Percentiles rank a stretch among this genome's conserved stretches.
phyloP scores from a whole-genome alignment of 768 basidiomycete genomes.

The Suillus ampliporus region DNA sequence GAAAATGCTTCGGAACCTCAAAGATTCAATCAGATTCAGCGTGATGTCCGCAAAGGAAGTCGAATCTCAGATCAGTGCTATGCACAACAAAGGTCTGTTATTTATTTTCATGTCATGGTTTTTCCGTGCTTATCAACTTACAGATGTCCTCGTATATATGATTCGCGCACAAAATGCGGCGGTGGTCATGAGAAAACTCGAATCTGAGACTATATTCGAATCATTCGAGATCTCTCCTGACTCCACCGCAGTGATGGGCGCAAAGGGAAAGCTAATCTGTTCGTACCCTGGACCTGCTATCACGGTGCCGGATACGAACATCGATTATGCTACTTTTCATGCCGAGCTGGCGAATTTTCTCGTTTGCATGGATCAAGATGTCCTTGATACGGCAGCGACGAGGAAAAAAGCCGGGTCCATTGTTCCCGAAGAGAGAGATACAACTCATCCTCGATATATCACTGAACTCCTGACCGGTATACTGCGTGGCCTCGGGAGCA shows the following conservation, averaged over 20 bases:
- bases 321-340: constrained; percentile 37
- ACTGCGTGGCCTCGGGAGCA: constrained; percentile 43
- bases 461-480: constrained; percentile 54
- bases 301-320: constrained; percentile 35
- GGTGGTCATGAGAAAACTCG: constrained; percentile 43
- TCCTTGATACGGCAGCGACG: constrained; percentile 36
- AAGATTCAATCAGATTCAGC: constrained; percentile 5
- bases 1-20: constrained; percentile 38
- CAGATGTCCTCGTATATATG: constrained; percentile 45
- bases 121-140: not conserved
- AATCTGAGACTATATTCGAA: constrained; percentile 43
- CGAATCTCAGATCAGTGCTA: constrained; percentile 21
- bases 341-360: constrained; percentile 46
- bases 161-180: constrained; percentile 56
- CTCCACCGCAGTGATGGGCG: constrained; percentile 40
- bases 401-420: constrained; percentile 42
- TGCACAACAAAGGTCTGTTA: constrained; percentile 23
- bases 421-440: constrained; percentile 33
- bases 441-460: constrained; percentile 52
- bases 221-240: constrained; percentile 51
- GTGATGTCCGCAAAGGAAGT: constrained; percentile 19
- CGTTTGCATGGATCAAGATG: constrained; percentile 37
- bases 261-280: constrained; percentile 48
- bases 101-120: not conserved
- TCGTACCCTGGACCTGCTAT: constrained; percentile 54